These are phyloP conservation scores for Diphasiastrum complanatum DNA, from an alignment of 83 land plant genomes.

Conservation along the genomic window DNA sequence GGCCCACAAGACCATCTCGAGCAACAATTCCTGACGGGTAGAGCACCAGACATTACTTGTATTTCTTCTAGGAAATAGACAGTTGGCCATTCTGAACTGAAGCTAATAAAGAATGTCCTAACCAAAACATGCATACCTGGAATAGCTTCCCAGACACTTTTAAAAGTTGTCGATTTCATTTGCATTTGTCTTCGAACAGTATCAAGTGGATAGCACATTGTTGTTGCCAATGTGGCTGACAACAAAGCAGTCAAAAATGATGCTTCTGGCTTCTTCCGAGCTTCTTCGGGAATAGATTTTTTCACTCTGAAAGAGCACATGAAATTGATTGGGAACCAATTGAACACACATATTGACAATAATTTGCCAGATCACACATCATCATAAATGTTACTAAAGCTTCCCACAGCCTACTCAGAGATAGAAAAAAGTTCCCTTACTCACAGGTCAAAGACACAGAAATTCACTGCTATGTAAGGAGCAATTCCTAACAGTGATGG, in stretches of 20 bases:
- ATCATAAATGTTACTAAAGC: too few species aligned
- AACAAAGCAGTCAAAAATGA: conserved; percentile 68
- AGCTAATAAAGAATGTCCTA: too few species aligned
- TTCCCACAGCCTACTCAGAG: too few species aligned
- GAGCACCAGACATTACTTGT: too few species aligned
- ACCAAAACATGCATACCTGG: too few species aligned
- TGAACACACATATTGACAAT: too few species aligned
- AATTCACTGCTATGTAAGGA: conserved; percentile 94
- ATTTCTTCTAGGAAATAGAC: too few species aligned
- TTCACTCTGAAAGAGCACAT: conserved; percentile 74
- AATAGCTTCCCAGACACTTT: conserved; percentile 66
- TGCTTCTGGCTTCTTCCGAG: conserved; percentile 67
- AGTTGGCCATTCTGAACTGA: too few species aligned
- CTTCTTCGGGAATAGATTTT: conserved; percentile 79
- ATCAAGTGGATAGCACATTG: conserved; percentile 88
- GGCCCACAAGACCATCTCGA: conserved; percentile 80
- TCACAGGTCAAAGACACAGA: conserved; percentile 94
- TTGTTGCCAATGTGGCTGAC: conserved; percentile 80
- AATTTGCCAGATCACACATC: too few species aligned
- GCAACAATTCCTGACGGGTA: conserved; percentile 57
- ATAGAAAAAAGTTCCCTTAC: conserved; percentile 15
- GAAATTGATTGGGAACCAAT: too few species aligned
- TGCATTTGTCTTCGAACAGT: conserved; percentile 95
- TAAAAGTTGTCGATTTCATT: conserved; percentile 85
- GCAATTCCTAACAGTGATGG: conserved; percentile 94